These are phyloP conservation scores for Teratosphaeria zuluensis DNA, from an alignment of 2,329 filamentous ascomycete species.

Conservation along the genomic window DNA sequence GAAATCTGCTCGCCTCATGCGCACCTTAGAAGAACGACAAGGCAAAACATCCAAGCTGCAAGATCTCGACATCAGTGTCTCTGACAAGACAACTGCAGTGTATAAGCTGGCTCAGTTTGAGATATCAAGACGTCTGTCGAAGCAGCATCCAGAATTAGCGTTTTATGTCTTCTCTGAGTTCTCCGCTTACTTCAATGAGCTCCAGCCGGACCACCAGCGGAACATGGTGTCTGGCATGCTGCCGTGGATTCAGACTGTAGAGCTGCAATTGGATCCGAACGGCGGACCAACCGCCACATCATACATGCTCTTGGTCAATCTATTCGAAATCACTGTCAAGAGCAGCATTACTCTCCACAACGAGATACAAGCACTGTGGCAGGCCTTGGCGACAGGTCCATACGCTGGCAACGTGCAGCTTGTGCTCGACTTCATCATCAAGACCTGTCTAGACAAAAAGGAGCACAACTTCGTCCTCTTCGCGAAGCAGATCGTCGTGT, in stretches of 20 bases:
- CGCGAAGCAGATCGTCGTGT: constrained; percentile 96
- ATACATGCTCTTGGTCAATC: constrained; percentile 87
- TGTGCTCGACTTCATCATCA: constrained; percentile 93
- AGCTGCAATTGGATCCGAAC: constrained; percentile 83
- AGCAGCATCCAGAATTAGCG: constrained; percentile 78
- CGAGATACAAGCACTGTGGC: constrained; percentile 95
- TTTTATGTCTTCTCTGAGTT: constrained; percentile 96
- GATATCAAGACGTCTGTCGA: constrained; percentile 80
- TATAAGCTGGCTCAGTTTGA: constrained; percentile 98
- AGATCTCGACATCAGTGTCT: constrained; percentile 96
- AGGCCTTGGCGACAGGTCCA: constrained; percentile 85
- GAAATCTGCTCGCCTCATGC: constrained; percentile 73
- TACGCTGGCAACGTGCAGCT: constrained; percentile 90
- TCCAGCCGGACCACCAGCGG: constrained; percentile 66
- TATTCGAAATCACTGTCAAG: constrained; percentile 93
- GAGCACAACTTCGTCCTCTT: constrained; percentile 98
- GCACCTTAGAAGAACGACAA: constrained; percentile 66
- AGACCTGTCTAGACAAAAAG: constrained; percentile 79
- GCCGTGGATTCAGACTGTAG: constrained; percentile 92
- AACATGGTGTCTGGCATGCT: constrained; percentile 92
- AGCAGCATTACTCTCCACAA: constrained; percentile 83
- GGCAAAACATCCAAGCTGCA: constrained; percentile 82
- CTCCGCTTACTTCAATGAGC: constrained; percentile 80
- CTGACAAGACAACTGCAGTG: constrained; percentile 94
- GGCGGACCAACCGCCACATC: constrained; percentile 84